Evolutionary conservation across 352 stramenopile genomes (phyloP).

Genomic region (Peronospora tabacina): DNA sequence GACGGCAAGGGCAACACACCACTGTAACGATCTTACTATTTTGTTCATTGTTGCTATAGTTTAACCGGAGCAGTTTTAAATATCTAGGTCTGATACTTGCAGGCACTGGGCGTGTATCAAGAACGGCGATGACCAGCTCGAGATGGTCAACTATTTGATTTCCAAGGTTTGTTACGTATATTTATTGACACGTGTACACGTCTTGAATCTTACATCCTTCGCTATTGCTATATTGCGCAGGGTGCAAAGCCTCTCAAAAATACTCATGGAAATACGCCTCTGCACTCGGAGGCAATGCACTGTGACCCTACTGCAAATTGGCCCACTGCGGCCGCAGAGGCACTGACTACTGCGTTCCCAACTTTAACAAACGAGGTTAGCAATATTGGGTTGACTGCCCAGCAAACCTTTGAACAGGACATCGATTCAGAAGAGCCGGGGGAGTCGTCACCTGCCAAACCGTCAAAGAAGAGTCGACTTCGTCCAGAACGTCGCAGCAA

Average conservation of each 20-base stretch:
- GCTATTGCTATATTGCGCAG: conserved; percentile 18
- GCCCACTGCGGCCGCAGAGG: conserved; percentile 42
- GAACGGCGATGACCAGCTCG: conserved; percentile 36
- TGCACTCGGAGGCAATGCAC: conserved; percentile 75
- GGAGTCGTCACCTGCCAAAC: conserved; percentile 9
- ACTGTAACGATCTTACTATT: conserved; percentile 31
- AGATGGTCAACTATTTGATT: conserved; percentile 48
- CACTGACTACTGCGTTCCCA: conserved; percentile 43
- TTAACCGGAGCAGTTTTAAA: neutral
- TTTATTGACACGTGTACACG: neutral
- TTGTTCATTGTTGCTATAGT: neutral
- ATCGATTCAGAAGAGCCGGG: conserved; percentile 47
- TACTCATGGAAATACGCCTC: conserved; percentile 41
- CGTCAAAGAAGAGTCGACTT: conserved; percentile 24
- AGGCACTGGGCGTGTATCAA: conserved; percentile 72
- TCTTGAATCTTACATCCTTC: neutral
- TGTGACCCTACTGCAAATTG: conserved; percentile 47
- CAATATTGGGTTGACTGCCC: conserved; percentile 48
- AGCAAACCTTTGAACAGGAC: conserved; percentile 57
- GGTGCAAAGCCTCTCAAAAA: conserved; percentile 60
- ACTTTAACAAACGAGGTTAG: conserved; percentile 47
- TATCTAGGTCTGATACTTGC: neutral
- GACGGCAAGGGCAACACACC: conserved; percentile 64
- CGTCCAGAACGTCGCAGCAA: conserved; percentile 18
- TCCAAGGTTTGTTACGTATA: conserved; percentile 35